Evolutionary conservation across 192 early-diverging fungal genomes (phyloP), one percentile per base, ranked within the genome.

Genomic region (Polychytrium aggregatum): DNA sequence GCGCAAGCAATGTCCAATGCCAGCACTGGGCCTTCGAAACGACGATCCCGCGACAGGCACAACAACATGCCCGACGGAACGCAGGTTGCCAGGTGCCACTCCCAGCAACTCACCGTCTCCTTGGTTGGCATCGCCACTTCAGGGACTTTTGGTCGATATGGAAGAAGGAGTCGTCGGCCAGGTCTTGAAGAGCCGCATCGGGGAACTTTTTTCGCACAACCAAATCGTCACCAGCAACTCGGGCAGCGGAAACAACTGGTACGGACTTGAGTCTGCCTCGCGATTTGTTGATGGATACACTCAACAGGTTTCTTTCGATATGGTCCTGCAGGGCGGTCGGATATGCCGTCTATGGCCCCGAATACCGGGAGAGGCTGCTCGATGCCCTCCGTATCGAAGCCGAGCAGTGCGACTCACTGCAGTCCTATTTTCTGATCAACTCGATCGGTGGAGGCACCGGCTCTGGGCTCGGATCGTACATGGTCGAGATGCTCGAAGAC

Each of bases 191-290:
- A 53, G 44, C 24, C 55, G 62, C 1, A 26, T 71, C 21, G 33
- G 55, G 24, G 55, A 68, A 24, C 57, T 80, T 3, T 80, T 80
- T 55, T 63, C 58, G 24, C 18, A 22, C 0, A n/a, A 58, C 42
- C 78, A 80, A 48, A 42, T 55, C 3, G 41, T 80, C 10, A 48
- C 41, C 6, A 54, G 57, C 37, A 54, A 67, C 33, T 67, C 67
- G 20, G 78, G 75, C 6, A 66, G 62, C 38, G 76, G 76, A 14
- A 80, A 80, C 62, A 80, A 80, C 45, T 79, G 77, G 75, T 68
- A 55, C 0, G 33, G 24, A 1, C 27, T 60, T 59, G 26, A 13
- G 18, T 35, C 14, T 46, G 21, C 16, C 16, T 18, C 37, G 46
- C 18, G 29, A 50, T 44, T 3, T 42, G 42, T 5, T 2, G 17